Conservation (phyloP, 2,329 filamentous ascomycete genomes). For the Aspergillus brasiliensis region DNA sequence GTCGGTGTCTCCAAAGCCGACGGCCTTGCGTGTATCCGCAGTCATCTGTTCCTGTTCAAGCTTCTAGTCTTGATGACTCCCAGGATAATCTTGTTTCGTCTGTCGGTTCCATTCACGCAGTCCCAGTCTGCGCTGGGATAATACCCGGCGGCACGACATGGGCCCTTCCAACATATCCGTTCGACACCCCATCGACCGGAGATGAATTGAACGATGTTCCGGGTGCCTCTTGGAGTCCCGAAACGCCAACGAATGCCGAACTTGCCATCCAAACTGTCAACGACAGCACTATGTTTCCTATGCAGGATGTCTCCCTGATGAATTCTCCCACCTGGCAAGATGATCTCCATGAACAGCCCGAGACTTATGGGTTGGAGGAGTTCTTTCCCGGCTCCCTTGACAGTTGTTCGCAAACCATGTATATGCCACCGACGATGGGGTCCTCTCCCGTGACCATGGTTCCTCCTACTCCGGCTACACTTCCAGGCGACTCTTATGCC, state of each 20-base stretch:
- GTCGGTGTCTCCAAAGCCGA: constrained; percentile 17
- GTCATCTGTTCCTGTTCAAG: constrained; percentile 12
- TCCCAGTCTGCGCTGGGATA: background rate
- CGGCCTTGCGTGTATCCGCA: constrained; percentile 17
- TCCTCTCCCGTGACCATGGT: constrained; percentile 1
- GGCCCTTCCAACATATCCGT: background rate
- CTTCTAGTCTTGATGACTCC: background rate
- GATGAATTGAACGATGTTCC: background rate
- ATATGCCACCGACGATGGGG: background rate
- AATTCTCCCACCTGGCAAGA: constrained; percentile 12
- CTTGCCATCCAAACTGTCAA: background rate
- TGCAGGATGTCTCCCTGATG: background rate
- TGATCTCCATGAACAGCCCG: constrained; percentile 5
- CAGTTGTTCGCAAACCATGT: background rate
- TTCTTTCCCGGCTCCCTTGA: constrained; percentile 6
- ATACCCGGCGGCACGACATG: background rate
- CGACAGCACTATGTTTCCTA: constrained; percentile 1
- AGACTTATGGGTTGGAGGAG: constrained; percentile 1
- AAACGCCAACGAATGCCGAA: background rate
- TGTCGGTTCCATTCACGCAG: background rate
- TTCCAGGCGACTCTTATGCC: background rate
- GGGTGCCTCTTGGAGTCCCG: constrained; percentile 5
- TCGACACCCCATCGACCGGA: background rate
- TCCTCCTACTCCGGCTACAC: background rate
- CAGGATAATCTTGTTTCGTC: background rate